phyloP scores from a whole-genome alignment of 139 green algal genomes.

The Chlamydomonas schloesseri region DNA sequence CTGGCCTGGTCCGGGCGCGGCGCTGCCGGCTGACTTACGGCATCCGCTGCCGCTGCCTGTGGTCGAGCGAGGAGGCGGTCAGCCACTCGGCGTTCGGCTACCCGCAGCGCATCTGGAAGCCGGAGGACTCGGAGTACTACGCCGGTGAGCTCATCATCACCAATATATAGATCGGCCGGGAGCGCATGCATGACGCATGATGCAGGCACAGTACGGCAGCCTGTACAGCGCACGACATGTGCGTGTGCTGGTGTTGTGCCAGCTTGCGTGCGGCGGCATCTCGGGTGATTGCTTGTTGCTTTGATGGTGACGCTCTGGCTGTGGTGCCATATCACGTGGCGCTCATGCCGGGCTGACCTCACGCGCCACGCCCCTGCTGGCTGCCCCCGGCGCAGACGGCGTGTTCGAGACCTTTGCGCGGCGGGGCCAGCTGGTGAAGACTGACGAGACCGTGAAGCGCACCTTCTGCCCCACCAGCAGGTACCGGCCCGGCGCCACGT shows the following conservation, averaged over 20 bases:
- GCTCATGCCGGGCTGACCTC: too few relatives aligned
- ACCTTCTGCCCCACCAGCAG: conserved; percentile 14
- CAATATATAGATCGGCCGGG: too few relatives aligned
- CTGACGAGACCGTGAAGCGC: conserved; percentile 3
- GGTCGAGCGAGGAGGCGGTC: neutral
- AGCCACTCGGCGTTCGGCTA: neutral
- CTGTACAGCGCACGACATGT: too few relatives aligned
- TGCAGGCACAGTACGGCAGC: too few relatives aligned
- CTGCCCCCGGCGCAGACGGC: conserved; percentile 11
- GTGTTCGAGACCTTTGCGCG: conserved; percentile 14
- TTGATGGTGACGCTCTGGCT: too few relatives aligned
- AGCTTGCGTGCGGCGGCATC: too few relatives aligned
- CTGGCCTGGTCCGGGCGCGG: neutral
- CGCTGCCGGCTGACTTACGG: conserved; percentile 32
- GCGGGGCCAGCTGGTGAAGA: neutral
- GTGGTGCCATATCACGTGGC: too few relatives aligned
- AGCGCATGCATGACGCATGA: too few relatives aligned
- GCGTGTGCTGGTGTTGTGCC: too few relatives aligned
- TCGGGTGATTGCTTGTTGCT: too few relatives aligned
- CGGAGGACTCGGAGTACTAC: neutral
- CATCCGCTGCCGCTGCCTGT: neutral
- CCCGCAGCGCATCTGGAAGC: neutral
- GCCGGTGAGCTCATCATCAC: conserved; percentile 2
- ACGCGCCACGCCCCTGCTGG: too few relatives aligned
- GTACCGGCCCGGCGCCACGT: neutral